Percentiles rank a stretch among this genome's conserved stretches.
Evolutionary conservation across 2,329 filamentous ascomycete species (phyloP).

Genomic region (Phymatotrichopsis omnivora): DNA sequence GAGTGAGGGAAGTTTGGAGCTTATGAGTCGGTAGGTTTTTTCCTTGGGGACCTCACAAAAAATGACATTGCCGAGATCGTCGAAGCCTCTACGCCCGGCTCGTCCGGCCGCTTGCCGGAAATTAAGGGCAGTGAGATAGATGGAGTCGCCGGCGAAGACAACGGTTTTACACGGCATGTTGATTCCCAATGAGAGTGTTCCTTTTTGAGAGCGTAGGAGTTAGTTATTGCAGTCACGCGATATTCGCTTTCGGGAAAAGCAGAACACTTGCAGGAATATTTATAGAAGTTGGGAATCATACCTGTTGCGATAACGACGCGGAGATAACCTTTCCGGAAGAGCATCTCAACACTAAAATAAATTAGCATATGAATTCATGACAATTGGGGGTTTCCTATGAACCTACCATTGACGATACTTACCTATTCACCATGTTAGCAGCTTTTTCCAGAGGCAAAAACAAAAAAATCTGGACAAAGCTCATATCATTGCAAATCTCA

Average conservation of each 20-base stretch:
- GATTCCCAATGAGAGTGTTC: slow-evolving; percentile 63
- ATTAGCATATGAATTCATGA: slow-evolving; percentile 29
- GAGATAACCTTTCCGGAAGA: slow-evolving; percentile 63
- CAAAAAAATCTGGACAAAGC: background rate
- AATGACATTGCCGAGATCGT: slow-evolving; percentile 69
- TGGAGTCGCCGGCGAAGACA: slow-evolving; percentile 62
- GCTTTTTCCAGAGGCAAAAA: background rate
- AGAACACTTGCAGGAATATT: no score
- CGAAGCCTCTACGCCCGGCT: slow-evolving; percentile 70
- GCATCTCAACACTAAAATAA: slow-evolving; percentile 50
- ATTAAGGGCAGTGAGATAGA: slow-evolving; percentile 63
- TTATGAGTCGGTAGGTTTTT: slow-evolving; percentile 59
- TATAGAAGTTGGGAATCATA: slow-evolving; percentile 12
- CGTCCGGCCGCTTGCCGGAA: slow-evolving; percentile 68
- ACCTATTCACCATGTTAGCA: slow-evolving; percentile 8
- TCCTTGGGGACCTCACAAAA: slow-evolving; percentile 55
- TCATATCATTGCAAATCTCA: no score
- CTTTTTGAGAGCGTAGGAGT: background rate
- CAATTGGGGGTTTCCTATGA: slow-evolving; percentile 1
- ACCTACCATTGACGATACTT: slow-evolving; percentile 54
- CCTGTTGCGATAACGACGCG: slow-evolving; percentile 64
- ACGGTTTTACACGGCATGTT: slow-evolving; percentile 80
- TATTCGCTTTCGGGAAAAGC: no score
- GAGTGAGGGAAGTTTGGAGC: slow-evolving; percentile 61
- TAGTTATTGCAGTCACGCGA: no score